Evolutionary conservation across 192 early-diverging fungal species (phyloP), one percentile per base, ranked within the genome.

Genomic region (Rhizophlyctis rosea): DNA sequence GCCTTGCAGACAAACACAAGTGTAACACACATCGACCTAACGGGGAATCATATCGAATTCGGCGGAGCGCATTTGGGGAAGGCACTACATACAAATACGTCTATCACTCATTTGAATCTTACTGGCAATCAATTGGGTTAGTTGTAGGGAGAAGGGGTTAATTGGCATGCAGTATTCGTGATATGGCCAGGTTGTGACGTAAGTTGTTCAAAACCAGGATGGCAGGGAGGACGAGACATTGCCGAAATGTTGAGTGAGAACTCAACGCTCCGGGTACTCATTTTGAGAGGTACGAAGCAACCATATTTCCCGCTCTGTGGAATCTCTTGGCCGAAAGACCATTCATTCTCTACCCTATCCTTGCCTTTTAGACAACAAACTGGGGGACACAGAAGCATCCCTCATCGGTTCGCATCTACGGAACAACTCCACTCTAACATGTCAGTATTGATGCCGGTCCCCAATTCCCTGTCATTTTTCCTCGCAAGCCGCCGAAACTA

Each of bases 201-300:
- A n/a, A 5, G 14, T 5, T 5, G 4, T 14, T 25, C 23, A 3
- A 18, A 11, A 1, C 7, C 47, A 70, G 68, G 57, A 16, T 35
- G 59, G 0, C 65, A 74, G 25, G 72, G 72, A 3, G 60, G 57
- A 23, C 27, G 52, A 23, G 76, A 77, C 35, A 74, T 77, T 47
- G 69, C 72, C 11, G 71, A 80, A 36, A 76, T 83, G 76, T 50
- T 83, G 29, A 56, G 54, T n/a, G 71, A 71, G 28, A 83, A 83
- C 64, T 54, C 49, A 18, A 71, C 77, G 1, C 56, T 83, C 24
- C 64, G 71, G 50, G 70, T 60, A 9, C 52, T 83, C 2, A 77
- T 71, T 55, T 61, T 83, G 16, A 64, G 50, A 68, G 74, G 77
- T 70, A 51, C 32, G 49, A 11, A 25, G 60, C 18, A 13, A 11